Conservation (phyloP, 371 early-diverging fungal species). For the Mucor racemosus region DNA sequence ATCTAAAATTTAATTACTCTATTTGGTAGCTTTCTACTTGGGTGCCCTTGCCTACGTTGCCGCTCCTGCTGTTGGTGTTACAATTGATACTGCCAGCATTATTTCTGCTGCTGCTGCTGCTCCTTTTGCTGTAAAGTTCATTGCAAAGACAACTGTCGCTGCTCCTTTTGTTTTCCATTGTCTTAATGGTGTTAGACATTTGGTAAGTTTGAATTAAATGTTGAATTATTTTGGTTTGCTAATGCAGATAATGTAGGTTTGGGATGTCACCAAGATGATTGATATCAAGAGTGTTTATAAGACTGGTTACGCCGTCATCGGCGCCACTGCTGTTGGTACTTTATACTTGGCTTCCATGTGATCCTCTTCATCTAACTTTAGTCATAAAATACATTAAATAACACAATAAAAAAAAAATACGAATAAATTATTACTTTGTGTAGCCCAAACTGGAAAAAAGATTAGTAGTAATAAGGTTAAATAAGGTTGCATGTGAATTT, state of each 20-base stretch:
- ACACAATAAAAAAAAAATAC: slow-evolving; percentile 6
- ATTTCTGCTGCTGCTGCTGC: slow-evolving; percentile 52
- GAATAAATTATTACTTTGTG: background rate
- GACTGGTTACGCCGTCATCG: slow-evolving; percentile 84
- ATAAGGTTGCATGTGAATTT: slow-evolving; percentile 10
- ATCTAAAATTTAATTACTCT: background rate
- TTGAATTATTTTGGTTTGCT: background rate
- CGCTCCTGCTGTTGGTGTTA: slow-evolving; percentile 58
- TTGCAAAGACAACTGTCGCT: slow-evolving; percentile 59
- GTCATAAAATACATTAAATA: background rate
- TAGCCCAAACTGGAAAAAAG: slow-evolving; percentile 1
- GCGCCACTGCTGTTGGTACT: slow-evolving; percentile 63
- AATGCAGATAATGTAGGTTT: slow-evolving; percentile 53
- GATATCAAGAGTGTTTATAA: slow-evolving; percentile 79
- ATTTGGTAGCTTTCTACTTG: slow-evolving; percentile 66
- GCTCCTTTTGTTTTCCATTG: slow-evolving; percentile 84
- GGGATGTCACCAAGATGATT: slow-evolving; percentile 80
- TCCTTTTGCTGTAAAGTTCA: slow-evolving; percentile 51
- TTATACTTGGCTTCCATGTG: slow-evolving; percentile 63
- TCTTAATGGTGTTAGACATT: slow-evolving; percentile 88
- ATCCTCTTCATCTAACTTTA: slow-evolving; percentile 11
- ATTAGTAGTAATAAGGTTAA: background rate
- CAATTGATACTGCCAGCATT: slow-evolving; percentile 70
- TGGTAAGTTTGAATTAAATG: slow-evolving; percentile 51
- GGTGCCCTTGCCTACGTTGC: slow-evolving; percentile 67